Base-by-base conservation (phyloP, 2,329 filamentous ascomycete species). In the Capronia americana region DNA sequence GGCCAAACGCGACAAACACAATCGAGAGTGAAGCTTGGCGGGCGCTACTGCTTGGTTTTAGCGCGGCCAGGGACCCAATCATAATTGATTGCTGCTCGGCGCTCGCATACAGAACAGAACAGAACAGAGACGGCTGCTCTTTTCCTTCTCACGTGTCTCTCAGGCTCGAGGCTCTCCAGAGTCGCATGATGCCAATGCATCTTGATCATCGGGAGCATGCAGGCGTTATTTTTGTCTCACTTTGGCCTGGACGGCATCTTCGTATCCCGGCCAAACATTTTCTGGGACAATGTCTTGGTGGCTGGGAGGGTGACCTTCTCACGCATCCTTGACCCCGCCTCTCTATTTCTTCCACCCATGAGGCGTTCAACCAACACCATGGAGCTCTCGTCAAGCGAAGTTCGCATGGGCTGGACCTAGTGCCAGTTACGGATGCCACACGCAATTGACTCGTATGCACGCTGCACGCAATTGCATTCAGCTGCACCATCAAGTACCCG, bases 1-100 rank as follows among this genome's bases (percentile, higher is more conserved):
- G 61, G 20, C 54, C 54, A 63, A 63, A 63, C 61, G 20, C 41
- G 23, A 24, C 54, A 58, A 63, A 63, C 32, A 63, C 4, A 23
- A 34, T n/a, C 20, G 26, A 51, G 2, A 23, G 46, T 50, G 12
- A 23, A 24, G 28, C 28, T 34, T 34, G 53, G 53, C 53, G 20
- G 28, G 20, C 7, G 53, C 53, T 28, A 23, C 26, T 14, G 53
- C 20, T 32, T 51, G 20, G 20, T 51, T 28, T 44, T 6, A 8
- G 38, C 38, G 14, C 17, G 8, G 2, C 8, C 20, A 23, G 17
- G 20, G 20, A 26, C 48, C 20, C 48, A 51, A 12, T 28, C 0
- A 51, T 1, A 26, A 14, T n/a, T 12, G 17, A 7, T 28, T 5
- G 17, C 46, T 12, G 32, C 10, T 34, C 32, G 32, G 32, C 10